phyloP scores from a whole-genome alignment of 306 rosid genomes.

The Hippophae gyantsensis region DNA sequence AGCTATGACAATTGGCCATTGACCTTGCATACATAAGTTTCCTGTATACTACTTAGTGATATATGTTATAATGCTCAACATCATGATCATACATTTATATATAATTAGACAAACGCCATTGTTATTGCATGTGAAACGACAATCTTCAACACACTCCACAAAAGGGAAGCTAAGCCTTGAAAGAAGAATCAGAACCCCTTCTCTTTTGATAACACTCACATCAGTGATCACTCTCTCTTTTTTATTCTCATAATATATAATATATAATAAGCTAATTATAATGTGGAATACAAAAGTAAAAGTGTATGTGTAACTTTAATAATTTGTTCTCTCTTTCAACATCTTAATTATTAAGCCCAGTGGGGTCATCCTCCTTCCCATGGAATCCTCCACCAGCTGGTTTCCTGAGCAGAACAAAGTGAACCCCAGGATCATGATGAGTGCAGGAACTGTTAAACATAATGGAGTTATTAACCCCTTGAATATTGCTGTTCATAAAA shows the following conservation, averaged over 20 bases:
- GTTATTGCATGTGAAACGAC: neutral
- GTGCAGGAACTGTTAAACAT: slow-evolving; percentile 28
- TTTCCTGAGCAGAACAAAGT: slow-evolving; percentile 35
- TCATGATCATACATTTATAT: too few relatives aligned
- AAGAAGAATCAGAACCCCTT: neutral
- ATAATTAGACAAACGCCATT: neutral
- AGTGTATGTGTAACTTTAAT: neutral
- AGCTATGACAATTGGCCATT: too few relatives aligned
- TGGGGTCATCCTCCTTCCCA: neutral
- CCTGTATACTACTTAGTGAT: too few relatives aligned
- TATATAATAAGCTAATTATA: neutral
- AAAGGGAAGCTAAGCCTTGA: neutral
- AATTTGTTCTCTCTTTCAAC: neutral
- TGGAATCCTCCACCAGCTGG: slow-evolving; percentile 23
- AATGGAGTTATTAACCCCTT: slow-evolving; percentile 62
- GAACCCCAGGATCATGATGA: slow-evolving; percentile 65
- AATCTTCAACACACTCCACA: neutral
- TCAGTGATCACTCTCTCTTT: neutral
- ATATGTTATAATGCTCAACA: too few relatives aligned
- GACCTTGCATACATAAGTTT: too few relatives aligned
- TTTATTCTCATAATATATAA: neutral
- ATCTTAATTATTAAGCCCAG: neutral
- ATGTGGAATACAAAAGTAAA: neutral
- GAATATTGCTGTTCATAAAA: slow-evolving; percentile 66
- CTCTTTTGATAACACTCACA: neutral